phyloP scores from a whole-genome alignment of 225 moss, liverwort and hornwort genomes.

The Antitrichia curtipendula region DNA sequence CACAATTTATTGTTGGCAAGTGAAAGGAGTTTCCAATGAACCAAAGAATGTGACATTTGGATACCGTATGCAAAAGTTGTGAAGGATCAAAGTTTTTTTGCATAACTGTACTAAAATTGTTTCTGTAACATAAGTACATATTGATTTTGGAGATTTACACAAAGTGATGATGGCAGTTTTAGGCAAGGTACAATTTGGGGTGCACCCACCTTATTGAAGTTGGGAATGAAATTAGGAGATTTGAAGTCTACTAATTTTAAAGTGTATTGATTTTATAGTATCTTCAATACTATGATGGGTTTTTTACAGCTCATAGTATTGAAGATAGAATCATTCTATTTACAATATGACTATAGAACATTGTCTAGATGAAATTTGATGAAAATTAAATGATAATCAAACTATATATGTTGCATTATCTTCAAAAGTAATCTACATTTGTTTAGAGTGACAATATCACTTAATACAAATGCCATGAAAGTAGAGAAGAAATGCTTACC shows the following conservation, averaged over 20 bases:
- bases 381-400: not conserved
- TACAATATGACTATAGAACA: not conserved
- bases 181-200: accelerated
- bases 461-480: too few species aligned
- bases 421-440: too few species aligned
- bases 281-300: too few species aligned
- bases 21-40: not conserved
- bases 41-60: not conserved
- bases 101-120: not conserved
- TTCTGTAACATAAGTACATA: too few species aligned
- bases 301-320: not conserved
- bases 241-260: too few species aligned
- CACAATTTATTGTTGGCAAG: not conserved
- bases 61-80: not conserved
- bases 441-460: too few species aligned
- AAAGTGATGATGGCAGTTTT: not conserved
- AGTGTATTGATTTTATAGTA: too few species aligned
- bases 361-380: not conserved
- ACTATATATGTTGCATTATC: not conserved
- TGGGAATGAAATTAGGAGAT: not conserved
- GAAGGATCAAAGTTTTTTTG: not conserved
- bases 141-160: too few species aligned
- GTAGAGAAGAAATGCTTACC: not conserved
- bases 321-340: not conserved
- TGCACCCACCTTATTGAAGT: too few species aligned